Evolutionary conservation across 2,329 filamentous ascomycete species (phyloP), one percentile per base, ranked within the genome.

Genomic region (Aspergillus clavatus): DNA sequence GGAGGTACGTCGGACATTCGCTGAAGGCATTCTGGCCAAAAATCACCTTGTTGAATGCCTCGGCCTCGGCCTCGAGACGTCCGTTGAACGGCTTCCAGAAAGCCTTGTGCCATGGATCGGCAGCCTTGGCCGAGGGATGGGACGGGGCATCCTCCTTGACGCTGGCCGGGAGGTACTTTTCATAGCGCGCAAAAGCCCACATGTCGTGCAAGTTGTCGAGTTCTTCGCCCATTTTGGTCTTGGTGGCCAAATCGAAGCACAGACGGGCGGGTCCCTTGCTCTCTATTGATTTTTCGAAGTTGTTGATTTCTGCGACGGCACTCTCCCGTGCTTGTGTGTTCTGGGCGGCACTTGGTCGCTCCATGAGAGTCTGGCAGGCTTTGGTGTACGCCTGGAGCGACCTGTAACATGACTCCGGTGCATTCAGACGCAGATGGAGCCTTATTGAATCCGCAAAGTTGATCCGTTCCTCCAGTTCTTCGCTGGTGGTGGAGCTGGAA

Each of bases 71-170:
- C n/a, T 48, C 45, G 10, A 51, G 40, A 2, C 48, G 48, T 7
- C 45, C 46, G 21, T 46, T 4, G 48, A 51, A 48, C 10, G 46
- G 42, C 26, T 21, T 46, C 48, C 48, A 51, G 39, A 51, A 51
- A 4, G 28, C 37, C 40, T 23, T 38, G 40, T 51, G 48, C 48
- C 48, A 51, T 5, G 48, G 48, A 22, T 51, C 48, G 4, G 23
- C 5, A 16, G 27, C 29, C 10, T 40, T 39, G 7, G 45, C 14
- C 2, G 45, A 45, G 7, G 42, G 46, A 8, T 48, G 46, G 1
- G 12, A 14, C 19, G 16, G 19, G 6, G 42, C 33, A 18, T 39
- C 42, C 16, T 44, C 41, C 31, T 36, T 35, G 7, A 33, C 22
- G 2, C 23, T 24, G 16, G 35, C 38, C 6, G 48, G 48, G 1